These are phyloP conservation scores for Rhodotorula babjevae DNA, from an alignment of 768 basidiomycete genomes.

Conservation along the genomic window DNA sequence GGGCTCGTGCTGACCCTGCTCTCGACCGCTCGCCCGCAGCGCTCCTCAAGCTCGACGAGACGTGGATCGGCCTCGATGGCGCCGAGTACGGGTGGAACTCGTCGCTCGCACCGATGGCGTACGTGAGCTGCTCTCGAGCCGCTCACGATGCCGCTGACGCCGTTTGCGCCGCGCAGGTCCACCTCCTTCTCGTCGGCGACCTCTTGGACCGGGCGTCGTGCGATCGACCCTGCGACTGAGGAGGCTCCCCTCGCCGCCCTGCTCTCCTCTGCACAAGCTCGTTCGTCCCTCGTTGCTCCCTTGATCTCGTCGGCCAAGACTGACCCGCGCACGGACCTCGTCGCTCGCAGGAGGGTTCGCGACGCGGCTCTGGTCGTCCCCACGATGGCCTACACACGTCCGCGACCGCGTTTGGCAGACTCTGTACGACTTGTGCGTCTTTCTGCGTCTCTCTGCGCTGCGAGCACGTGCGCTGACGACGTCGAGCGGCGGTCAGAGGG, in stretches of 20 bases:
- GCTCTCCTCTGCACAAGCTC: background rate
- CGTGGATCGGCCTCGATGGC: slow-evolving; percentile 9
- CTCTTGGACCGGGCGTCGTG: slow-evolving; percentile 11
- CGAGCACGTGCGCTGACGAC: background rate
- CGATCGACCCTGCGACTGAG: slow-evolving; percentile 5
- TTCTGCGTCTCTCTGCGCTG: background rate
- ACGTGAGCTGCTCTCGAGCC: too few species aligned
- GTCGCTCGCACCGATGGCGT: slow-evolving; percentile 22
- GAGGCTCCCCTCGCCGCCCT: background rate
- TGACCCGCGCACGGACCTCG: too few species aligned
- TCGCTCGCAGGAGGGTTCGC: slow-evolving; percentile 11
- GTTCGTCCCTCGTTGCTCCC: too few species aligned
- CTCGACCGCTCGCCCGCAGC: slow-evolving; percentile 10
- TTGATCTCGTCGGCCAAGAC: too few species aligned
- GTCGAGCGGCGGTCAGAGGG: background rate
- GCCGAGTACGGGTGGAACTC: slow-evolving; percentile 23
- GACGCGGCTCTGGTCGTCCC: slow-evolving; percentile 26
- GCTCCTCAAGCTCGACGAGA: slow-evolving; percentile 21
- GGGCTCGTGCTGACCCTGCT: too few species aligned
- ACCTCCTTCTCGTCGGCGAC: slow-evolving; percentile 20
- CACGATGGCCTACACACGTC: slow-evolving; percentile 29
- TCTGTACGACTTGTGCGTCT: slow-evolving; percentile 17
- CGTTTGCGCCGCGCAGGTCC: background rate
- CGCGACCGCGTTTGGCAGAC: slow-evolving; percentile 33
- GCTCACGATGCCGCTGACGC: background rate